Base-by-base conservation (phyloP, 1,139 yeast genomes). In the Candida anutae region DNA sequence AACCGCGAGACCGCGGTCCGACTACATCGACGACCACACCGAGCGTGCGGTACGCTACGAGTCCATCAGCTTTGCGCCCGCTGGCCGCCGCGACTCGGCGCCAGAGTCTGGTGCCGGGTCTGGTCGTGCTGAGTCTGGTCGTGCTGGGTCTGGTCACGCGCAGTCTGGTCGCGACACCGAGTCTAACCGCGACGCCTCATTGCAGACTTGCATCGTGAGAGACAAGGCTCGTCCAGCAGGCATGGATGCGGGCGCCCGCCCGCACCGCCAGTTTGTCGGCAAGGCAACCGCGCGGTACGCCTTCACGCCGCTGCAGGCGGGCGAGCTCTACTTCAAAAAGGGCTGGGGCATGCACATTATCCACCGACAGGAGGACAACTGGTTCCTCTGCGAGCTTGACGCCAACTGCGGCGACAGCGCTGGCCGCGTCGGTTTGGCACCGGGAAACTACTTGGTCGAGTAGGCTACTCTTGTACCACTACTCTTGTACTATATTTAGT, bases 351-450 rank as follows among this genome's bases (percentile, higher is more conserved):
- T 85, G 51, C 67, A 76, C 36, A 73, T 85, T 10, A 54, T 82
- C 15, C 75, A 74, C 40, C 78, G 70, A 62, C 94, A 84, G 50
- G 88, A 80, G 30, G 95, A 85, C 45, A 85, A 87, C 20, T 85
- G 95, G 95, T 85, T 81, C 78, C 77, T 79, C 41, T 81, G 84
- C 36, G 94, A 85, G 48, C 73, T 80, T 28, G 62, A 72, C 6
- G 51, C 52, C n/a, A 69, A 70, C 33, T 63, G 73, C 16, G 71
- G 70, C 8, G 66, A 67, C 16, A 39, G 42, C 5, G 48, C 41
- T n/a, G 72, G 71, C 3, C 32, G 42, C 36, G 62, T 75, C 6
- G 95, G 95, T 0, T 64, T 84, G 29, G 90, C 87, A 3, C 95
- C 95, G 9, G 82, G 88, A 33, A 84, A 85, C 44, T 84, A 77